phyloP scores from a whole-genome alignment of 441 rosid species.

The Gossypium trilobum region DNA sequence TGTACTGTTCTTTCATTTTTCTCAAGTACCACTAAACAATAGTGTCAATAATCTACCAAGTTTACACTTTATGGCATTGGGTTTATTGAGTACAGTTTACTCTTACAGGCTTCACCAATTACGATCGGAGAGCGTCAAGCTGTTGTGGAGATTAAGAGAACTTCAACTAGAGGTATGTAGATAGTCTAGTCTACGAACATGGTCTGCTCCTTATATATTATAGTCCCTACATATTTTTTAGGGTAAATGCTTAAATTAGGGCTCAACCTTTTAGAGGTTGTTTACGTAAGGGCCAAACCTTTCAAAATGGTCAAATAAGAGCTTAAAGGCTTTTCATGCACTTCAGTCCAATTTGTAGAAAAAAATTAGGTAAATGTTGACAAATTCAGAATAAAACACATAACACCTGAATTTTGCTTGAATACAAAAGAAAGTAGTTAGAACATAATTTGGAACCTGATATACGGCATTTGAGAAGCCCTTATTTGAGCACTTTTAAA shows the following conservation, averaged over 20 bases:
- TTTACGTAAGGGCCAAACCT: not conserved
- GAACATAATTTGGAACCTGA: too few relatives aligned
- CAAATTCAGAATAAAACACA: too few relatives aligned
- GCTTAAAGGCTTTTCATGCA: too few relatives aligned
- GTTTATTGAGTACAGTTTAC: not conserved
- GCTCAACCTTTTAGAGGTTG: not conserved
- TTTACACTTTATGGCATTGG: not conserved
- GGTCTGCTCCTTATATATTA: not conserved
- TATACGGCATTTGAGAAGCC: too few relatives aligned
- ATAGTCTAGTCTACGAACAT: not conserved
- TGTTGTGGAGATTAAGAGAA: slow-evolving; percentile 49
- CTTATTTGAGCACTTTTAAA: too few relatives aligned
- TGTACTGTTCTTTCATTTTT: not conserved
- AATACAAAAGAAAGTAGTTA: too few relatives aligned
- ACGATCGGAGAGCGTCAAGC: slow-evolving; percentile 36
- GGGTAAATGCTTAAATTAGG: not conserved
- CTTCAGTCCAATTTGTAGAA: too few relatives aligned
- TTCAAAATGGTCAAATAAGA: too few relatives aligned
- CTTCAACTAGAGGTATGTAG: slow-evolving; percentile 37
- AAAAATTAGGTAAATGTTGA: too few relatives aligned
- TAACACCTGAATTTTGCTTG: too few relatives aligned
- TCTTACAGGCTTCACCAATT: slow-evolving; percentile 54
- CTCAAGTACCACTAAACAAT: not conserved
- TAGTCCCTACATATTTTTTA: not conserved
- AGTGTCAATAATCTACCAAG: not conserved